These are phyloP conservation scores for Silene coronaria DNA, from an alignment of 179 eudicot genomes.

Conservation along the genomic window DNA sequence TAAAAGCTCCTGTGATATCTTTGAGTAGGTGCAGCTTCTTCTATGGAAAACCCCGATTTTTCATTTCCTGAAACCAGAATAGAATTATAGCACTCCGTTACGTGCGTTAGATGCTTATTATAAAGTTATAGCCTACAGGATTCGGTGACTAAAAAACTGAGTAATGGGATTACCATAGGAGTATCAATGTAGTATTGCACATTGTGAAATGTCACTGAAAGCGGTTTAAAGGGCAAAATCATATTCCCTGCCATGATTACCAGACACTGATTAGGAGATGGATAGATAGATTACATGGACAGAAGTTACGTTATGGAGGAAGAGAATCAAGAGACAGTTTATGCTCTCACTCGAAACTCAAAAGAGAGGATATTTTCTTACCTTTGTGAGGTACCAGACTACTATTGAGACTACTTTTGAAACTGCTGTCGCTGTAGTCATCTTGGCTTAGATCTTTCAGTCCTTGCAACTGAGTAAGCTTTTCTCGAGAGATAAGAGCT, in stretches of 20 bases:
- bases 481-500: conserved; percentile 63
- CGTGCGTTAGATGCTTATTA: background rate
- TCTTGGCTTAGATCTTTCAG: conserved; percentile 19
- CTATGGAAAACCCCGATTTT: conserved; percentile 45
- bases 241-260: conserved; percentile 43
- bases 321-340: background rate
- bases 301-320: background rate
- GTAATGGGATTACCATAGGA: conserved; percentile 43
- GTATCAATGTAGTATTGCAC: conserved; percentile 67
- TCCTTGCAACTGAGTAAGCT: conserved; percentile 42
- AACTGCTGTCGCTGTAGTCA: conserved; percentile 1
- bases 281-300: background rate
- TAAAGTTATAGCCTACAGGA: background rate
- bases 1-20: conserved; percentile 53
- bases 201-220: conserved; percentile 51
- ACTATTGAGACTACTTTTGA: conserved; percentile 1
- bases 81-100: conserved; percentile 1
- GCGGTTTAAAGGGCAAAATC: conserved; percentile 68
- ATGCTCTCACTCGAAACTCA: background rate
- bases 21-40: conserved; percentile 52
- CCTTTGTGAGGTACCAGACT: conserved; percentile 34
- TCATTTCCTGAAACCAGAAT: conserved; percentile 52
- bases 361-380: conserved; percentile 3
- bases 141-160: background rate
- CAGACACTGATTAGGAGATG: background rate